Conservation (phyloP, 306 rosid genomes). For the Cucumis melo region DNA sequence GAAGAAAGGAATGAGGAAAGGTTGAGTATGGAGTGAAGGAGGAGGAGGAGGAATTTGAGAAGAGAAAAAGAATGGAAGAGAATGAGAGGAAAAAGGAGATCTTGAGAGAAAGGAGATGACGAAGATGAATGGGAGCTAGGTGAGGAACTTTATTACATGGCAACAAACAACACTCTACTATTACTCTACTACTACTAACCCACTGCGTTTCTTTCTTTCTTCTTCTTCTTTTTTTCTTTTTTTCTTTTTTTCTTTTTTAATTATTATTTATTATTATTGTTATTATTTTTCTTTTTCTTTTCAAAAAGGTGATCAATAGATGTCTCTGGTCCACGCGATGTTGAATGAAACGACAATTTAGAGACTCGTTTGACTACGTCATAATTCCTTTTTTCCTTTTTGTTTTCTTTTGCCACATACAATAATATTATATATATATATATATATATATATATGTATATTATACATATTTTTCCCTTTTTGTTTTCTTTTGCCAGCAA, state of each 20-base stretch:
- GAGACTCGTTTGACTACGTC: constrained; percentile 4
- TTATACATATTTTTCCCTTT: too few species aligned
- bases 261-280: too few species aligned
- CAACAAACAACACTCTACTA: constrained; percentile 7
- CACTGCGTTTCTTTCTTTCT: background rate
- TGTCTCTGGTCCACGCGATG: constrained; percentile 11
- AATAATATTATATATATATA: too few species aligned
- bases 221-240: too few species aligned
- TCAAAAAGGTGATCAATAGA: background rate
- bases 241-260: too few species aligned
- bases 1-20: background rate
- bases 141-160: constrained; percentile 15
- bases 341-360: constrained; percentile 4
- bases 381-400: background rate
- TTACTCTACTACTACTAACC: background rate
- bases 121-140: background rate
- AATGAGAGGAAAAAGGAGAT: background rate
- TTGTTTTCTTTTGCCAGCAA: too few species aligned
- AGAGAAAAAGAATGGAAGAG: constrained; percentile 5
- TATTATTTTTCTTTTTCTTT: background rate
- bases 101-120: background rate
- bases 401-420: too few species aligned
- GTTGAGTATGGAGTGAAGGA: background rate
- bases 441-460: too few species aligned
- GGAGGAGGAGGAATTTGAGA: background rate